Evolutionary conservation across 768 basidiomycete species (phyloP).

Genomic region (Amanita rimosa): DNA sequence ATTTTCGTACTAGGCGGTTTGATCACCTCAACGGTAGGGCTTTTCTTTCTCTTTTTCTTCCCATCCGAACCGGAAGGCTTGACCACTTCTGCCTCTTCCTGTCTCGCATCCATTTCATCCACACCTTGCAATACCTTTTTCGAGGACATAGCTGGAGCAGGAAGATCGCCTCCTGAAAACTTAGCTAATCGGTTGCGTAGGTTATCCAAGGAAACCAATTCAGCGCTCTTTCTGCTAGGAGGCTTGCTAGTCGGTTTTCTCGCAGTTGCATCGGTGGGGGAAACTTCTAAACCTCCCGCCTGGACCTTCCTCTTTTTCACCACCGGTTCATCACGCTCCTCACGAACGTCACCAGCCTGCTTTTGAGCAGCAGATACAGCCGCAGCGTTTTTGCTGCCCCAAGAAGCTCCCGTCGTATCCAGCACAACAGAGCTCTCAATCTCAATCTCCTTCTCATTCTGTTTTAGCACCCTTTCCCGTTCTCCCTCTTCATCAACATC

Average conservation of each 20-base stretch:
- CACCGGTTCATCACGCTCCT: neutral
- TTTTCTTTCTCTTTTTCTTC: neutral
- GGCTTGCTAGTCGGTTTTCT: neutral
- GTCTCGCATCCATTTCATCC: neutral
- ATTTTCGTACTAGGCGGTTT: neutral
- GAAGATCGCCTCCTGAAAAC: constrained; percentile 43
- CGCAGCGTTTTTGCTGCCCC: no score
- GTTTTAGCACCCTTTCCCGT: neutral
- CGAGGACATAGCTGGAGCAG: constrained; percentile 8
- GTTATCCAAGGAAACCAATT: constrained; percentile 12
- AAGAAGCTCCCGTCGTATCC: constrained; percentile 42
- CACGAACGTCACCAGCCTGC: no score
- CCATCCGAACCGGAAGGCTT: neutral
- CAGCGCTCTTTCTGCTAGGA: neutral
- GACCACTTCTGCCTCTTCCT: neutral
- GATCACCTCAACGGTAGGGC: neutral
- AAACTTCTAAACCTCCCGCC: constrained; percentile 1
- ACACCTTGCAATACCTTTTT: neutral
- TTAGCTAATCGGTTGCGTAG: constrained; percentile 37
- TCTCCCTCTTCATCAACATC: constrained; percentile 7
- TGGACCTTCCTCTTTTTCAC: constrained; percentile 7
- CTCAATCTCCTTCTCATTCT: constrained; percentile 15
- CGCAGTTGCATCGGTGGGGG: neutral
- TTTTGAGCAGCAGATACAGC: no score
- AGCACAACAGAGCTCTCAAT: constrained; percentile 13